A percentile compares a stretch with the other conserved stretches of the same genome.
Conservation (phyloP, 345 rosid species). For the Salix caprea region DNA sequence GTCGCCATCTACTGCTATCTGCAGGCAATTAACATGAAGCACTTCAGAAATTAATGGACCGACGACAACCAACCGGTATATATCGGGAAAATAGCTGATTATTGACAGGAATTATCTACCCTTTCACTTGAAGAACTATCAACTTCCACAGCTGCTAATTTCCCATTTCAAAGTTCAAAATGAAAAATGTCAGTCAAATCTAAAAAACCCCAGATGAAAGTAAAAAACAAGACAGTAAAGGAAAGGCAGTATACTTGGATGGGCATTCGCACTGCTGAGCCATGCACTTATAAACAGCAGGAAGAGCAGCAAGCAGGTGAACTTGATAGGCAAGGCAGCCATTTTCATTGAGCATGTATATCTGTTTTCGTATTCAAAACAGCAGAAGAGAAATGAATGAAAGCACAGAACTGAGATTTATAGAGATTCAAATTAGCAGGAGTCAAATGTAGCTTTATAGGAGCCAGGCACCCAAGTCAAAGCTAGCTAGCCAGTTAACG, state of each 20-base stretch:
- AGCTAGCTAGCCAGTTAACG: background rate
- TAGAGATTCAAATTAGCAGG: conserved; percentile 1
- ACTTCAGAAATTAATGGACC: too few species aligned
- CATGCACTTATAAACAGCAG: background rate
- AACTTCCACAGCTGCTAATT: conserved; percentile 8
- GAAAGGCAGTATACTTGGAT: conserved; percentile 8
- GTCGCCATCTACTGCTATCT: background rate
- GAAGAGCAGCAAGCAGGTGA: background rate
- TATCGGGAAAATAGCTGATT: too few species aligned
- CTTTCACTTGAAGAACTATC: conserved; percentile 1
- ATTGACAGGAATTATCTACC: background rate
- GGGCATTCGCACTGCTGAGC: conserved; percentile 5
- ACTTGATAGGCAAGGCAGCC: conserved; percentile 12
- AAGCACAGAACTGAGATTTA: conserved; percentile 14
- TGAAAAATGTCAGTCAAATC: too few species aligned
- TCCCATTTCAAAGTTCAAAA: background rate
- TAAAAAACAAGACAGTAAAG: background rate
- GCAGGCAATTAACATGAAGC: background rate
- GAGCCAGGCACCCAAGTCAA: conserved; percentile 1
- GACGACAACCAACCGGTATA: too few species aligned
- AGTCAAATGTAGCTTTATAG: background rate
- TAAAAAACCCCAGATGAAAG: background rate
- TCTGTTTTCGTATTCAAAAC: background rate
- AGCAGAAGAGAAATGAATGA: conserved; percentile 7
- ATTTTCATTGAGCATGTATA: background rate